These are phyloP conservation scores for Coniferiporia weirii DNA, from an alignment of 1,284 basidiomycete species.

Conservation along the genomic window DNA sequence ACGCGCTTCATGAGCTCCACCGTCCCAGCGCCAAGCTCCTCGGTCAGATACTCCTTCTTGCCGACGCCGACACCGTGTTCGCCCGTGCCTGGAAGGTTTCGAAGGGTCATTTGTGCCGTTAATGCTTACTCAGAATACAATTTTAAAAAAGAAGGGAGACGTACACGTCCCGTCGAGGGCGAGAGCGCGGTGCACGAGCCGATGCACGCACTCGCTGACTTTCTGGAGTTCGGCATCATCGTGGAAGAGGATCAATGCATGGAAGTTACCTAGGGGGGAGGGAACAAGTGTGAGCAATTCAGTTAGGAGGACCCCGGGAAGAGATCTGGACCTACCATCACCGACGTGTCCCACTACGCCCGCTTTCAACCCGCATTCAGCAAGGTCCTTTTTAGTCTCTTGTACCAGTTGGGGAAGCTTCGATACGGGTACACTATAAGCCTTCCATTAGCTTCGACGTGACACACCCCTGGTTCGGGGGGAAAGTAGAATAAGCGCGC, in stretches of 20 bases:
- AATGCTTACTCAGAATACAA: not conserved
- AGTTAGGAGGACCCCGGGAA: conserved; percentile 20
- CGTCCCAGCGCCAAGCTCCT: conserved; percentile 39
- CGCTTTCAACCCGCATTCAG: conserved; percentile 33
- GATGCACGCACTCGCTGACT: conserved; percentile 28
- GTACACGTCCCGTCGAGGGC: conserved; percentile 31
- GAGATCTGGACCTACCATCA: conserved; percentile 41
- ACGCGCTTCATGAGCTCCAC: conserved; percentile 43
- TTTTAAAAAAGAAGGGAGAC: not conserved
- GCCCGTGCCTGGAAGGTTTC: conserved; percentile 22
- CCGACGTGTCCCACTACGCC: conserved; percentile 43
- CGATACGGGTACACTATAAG: conserved; percentile 19
- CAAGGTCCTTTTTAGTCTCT: conserved; percentile 40
- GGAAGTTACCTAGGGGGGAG: conserved; percentile 25
- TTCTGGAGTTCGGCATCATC: conserved; percentile 28
- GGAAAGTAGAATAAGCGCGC: not conserved
- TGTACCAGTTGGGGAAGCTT: conserved; percentile 19
- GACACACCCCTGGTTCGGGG: too few relatives aligned
- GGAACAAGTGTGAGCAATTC: conserved; percentile 20
- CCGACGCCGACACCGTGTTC: conserved; percentile 42
- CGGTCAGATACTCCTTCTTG: conserved; percentile 37
- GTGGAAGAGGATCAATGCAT: conserved; percentile 27
- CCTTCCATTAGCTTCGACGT: not conserved
- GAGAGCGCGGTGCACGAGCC: conserved; percentile 31
- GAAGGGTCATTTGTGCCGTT: not conserved